Evolutionary conservation across 805 yeast genomes (phyloP).

Genomic region (Trichomonascus vanleenenianus): DNA sequence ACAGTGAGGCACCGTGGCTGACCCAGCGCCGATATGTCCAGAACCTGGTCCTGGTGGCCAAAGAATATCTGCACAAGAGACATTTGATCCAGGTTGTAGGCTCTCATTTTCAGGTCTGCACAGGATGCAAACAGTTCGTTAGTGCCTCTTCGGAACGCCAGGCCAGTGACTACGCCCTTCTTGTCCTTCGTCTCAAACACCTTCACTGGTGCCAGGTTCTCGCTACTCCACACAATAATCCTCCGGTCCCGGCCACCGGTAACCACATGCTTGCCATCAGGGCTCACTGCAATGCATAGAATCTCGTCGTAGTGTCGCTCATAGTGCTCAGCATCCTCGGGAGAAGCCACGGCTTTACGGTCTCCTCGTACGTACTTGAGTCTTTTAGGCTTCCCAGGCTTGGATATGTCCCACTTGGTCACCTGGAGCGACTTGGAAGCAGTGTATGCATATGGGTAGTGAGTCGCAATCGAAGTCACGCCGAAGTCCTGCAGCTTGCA

Average conservation of each 20-base stretch:
- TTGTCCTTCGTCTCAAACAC: constrained; percentile 69
- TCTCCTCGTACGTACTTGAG: constrained; percentile 55
- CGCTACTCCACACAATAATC: constrained; percentile 79
- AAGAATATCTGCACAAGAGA: constrained; percentile 85
- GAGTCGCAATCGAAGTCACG: constrained; percentile 39
- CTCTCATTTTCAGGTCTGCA: constrained; percentile 84
- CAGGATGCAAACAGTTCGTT: constrained; percentile 89
- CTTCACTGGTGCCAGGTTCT: constrained; percentile 64
- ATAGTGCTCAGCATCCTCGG: constrained; percentile 40
- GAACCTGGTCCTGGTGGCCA: constrained; percentile 90
- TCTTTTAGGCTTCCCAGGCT: constrained; percentile 53
- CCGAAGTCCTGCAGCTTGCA: constrained; percentile 22
- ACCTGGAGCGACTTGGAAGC: constrained; percentile 75
- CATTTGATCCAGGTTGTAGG: constrained; percentile 76
- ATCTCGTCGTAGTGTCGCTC: constrained; percentile 77
- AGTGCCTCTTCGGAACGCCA: constrained; percentile 70
- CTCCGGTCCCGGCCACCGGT: constrained; percentile 86
- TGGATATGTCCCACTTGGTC: constrained; percentile 69
- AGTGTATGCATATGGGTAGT: constrained; percentile 60
- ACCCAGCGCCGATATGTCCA: constrained; percentile 70
- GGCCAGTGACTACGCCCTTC: constrained; percentile 61
- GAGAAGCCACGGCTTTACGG: constrained; percentile 11
- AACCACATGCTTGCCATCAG: constrained; percentile 81
- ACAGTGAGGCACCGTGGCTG: constrained; percentile 93
- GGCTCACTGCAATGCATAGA: constrained; percentile 69